Base-by-base conservation (phyloP, 257 asterid genomes). In the Paraleonurus japonicus region DNA sequence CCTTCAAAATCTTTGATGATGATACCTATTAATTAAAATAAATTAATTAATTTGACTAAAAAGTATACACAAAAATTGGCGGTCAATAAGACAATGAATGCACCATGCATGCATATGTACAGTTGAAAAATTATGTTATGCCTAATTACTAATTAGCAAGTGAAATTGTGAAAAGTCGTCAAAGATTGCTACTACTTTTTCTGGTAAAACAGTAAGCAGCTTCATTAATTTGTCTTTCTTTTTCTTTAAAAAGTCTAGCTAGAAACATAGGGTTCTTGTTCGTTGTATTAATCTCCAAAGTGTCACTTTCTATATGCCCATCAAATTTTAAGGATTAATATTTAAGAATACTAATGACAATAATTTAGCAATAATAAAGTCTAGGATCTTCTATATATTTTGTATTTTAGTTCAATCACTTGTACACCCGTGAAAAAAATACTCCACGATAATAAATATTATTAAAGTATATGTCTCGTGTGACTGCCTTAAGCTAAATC, bases 1-100 rank as follows among this genome's bases (percentile, higher is more conserved):
- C 93, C 75, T 85, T 83, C 75, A 88, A 58, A 16, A 84, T 68
- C 80, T 82, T 82, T 64, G 90, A 54, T 77, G 86, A 75, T 50
- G 76, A 24, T 55, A 64, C 85, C 96, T 89, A 62, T 7, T 24
- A 19, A 27, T 32, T 32, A 6, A 26, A 4, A 26, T 2, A 60
- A 2, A 3, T 5, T 8, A 23, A 65, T 13, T 45, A 8, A n/a
- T 27, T 16, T 20, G 19, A 27, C 0, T 10, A 5, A 19, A 26
- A 5, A 26, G 2, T 4, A 7, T 48, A 41, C 10, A 16, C 22
- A n/a, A 17, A 50, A 53, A 53, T 47, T 47, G 54, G 8, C 5
- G 22, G 28, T 53, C 28, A 48, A 5, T 13, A n/a, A n/a, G n/a
- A n/a, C n/a, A n/a, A n/a, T n/a, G n/a, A n/a, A n/a, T n/a, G n/a